These are phyloP conservation scores for Monosporascus sp. DNA, from an alignment of 2,329 filamentous ascomycete species.

Conservation along the genomic window DNA sequence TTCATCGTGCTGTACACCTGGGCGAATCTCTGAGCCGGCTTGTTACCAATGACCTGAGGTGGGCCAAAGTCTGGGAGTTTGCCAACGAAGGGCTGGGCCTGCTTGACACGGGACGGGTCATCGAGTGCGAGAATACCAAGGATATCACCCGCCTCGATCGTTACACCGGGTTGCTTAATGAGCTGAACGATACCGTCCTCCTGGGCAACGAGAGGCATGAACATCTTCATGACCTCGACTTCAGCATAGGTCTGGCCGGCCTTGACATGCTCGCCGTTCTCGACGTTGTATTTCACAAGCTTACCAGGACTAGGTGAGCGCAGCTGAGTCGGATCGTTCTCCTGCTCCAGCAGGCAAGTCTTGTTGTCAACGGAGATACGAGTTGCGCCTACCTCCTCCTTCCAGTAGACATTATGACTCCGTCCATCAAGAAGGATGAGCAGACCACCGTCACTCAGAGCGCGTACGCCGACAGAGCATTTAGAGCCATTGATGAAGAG, in stretches of 20 bases:
- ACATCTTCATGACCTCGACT: slow-evolving; percentile 99
- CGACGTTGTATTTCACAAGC: slow-evolving; percentile 94
- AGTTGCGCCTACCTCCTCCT: slow-evolving; percentile 94
- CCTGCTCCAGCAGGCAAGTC: slow-evolving; percentile 95
- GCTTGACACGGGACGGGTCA: slow-evolving; percentile 93
- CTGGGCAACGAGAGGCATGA: slow-evolving; percentile 94
- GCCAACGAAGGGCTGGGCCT: slow-evolving; percentile 87
- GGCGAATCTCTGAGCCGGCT: slow-evolving; percentile 82
- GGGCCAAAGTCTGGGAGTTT: slow-evolving; percentile 83
- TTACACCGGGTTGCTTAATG: slow-evolving; percentile 98
- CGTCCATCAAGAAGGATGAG: slow-evolving; percentile 85
- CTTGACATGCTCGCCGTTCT: slow-evolving; percentile 88
- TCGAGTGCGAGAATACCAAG: slow-evolving; percentile 95
- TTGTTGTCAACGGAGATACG: slow-evolving; percentile 96
- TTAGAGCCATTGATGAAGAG: slow-evolving; percentile 99
- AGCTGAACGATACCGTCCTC: slow-evolving; percentile 96
- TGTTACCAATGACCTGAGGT: slow-evolving; percentile 81
- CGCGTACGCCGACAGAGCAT: slow-evolving; percentile 86
- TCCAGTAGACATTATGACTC: slow-evolving; percentile 99
- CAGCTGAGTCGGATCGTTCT: slow-evolving; percentile 97
- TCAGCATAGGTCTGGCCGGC: slow-evolving; percentile 93
- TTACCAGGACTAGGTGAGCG: slow-evolving; percentile 93
- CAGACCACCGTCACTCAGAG: slow-evolving; percentile 88
- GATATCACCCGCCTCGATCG: slow-evolving; percentile 94
- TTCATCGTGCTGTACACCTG: slow-evolving; percentile 71